Evolutionary conservation across 2,329 filamentous ascomycete genomes (phyloP), one percentile per base, ranked within the genome.

Genomic region (Sphaerulina musiva): DNA sequence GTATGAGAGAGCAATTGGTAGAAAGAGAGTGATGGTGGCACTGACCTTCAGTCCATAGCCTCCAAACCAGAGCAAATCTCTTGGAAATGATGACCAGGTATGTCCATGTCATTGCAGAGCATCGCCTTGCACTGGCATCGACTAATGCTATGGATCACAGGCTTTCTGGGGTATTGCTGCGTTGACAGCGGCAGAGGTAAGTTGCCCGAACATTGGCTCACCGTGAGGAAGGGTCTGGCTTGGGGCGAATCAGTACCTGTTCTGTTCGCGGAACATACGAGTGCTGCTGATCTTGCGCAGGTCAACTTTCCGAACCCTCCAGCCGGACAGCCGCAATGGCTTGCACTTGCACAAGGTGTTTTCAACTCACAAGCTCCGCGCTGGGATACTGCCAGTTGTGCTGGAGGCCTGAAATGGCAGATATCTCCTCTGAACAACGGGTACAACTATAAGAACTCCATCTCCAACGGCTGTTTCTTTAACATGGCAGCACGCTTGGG

Each of bases 141-240:
- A 43, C 9, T 20, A 20, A 20, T 14, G 17, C 41, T 7, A 23
- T 23, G 20, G 3, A 20, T 20, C 20, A 20, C 34, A 51, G 62
- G 74, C 71, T 2, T 81, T 82, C 63, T 82, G 79, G 80, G 79
- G 71, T 1, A 76, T 80, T 55, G 75, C 78, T 29, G 79, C 77
- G 38, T 78, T 82, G 73, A 73, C 76, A 1, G 80, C 80, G 1
- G 79, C 79, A 11, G 80, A 20, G 20, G 20, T 20, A 20, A 20
- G 20, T 20, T 20, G 20, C 20, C 20, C 20, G 20, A 20, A 17
- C 14, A 0, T 20, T 20, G 20, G 20, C 3, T 20, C 3, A 20
- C 20, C 20, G 20, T 20, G 20, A 20, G 20, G 20, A 20, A 20
- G 20, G 20, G 20, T 20, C 20, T 20, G 20, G 20, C 20, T 20